Evolutionary conservation across 331 rosid species (phyloP).

Genomic region (Dryas integrifolia): DNA sequence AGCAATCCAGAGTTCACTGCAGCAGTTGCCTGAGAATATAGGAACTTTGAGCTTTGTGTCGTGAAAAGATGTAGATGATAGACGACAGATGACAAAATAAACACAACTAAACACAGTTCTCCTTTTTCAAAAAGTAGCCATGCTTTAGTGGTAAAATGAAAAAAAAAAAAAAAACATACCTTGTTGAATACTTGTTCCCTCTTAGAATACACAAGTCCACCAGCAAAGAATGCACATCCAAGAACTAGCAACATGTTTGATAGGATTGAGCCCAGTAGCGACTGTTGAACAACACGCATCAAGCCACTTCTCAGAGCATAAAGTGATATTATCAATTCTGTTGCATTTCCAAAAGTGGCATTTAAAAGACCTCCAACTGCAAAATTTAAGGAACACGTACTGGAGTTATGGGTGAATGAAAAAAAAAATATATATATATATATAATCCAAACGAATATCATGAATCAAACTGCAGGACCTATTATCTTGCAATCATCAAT

Average conservation of each 20-base stretch:
- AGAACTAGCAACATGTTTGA: slow-evolving; percentile 51
- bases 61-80: background rate
- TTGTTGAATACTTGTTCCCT: slow-evolving; percentile 46
- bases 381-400: background rate
- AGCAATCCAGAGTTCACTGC: slow-evolving; percentile 47
- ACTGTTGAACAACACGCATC: slow-evolving; percentile 53
- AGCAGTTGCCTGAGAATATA: slow-evolving; percentile 35
- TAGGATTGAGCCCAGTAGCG: slow-evolving; percentile 46
- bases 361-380: slow-evolving; percentile 59
- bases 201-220: slow-evolving; percentile 43
- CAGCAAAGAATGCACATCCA: slow-evolving; percentile 57
- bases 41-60: background rate
- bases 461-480: too few species aligned
- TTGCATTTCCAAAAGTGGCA: slow-evolving; percentile 58
- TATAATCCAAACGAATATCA: background rate
- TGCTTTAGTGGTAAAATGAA: background rate
- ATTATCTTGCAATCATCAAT: too few species aligned
- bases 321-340: slow-evolving; percentile 51
- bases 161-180: slow-evolving; percentile 23
- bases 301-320: slow-evolving; percentile 41
- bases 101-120: background rate
- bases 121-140: background rate
- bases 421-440: too few species aligned
- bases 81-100: background rate
- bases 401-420: background rate